A percentile compares a stretch with the other conserved stretches of the same genome.
Evolutionary conservation across 345 rosid genomes (phyloP).

Genomic region (Citrus inodora): DNA sequence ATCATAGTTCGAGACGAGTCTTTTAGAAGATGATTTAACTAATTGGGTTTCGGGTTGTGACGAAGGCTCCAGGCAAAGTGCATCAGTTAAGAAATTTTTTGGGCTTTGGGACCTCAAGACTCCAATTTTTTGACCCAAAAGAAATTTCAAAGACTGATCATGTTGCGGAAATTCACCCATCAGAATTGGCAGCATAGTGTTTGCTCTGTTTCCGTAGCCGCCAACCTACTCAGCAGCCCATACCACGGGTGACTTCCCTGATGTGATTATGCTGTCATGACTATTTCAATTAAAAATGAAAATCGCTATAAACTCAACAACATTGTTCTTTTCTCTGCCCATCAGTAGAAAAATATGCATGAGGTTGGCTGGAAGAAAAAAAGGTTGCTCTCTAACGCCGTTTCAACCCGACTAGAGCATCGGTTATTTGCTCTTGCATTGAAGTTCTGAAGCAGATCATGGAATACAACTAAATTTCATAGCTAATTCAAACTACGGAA

Average conservation of each 20-base stretch:
- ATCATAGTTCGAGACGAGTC: too few species aligned
- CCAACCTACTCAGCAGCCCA: too few species aligned
- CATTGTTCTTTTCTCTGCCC: background rate
- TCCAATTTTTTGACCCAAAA: too few species aligned
- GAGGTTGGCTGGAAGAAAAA: background rate
- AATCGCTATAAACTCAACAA: background rate
- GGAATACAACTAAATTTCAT: slow-evolving; percentile 2
- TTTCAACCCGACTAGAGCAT: background rate
- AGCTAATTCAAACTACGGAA: background rate
- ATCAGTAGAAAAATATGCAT: background rate
- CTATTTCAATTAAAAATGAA: background rate
- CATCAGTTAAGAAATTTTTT: background rate
- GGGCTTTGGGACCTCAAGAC: background rate
- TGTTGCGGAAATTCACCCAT: background rate
- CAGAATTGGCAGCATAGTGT: too few species aligned
- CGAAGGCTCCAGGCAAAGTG: background rate
- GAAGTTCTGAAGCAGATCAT: background rate
- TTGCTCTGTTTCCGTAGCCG: too few species aligned
- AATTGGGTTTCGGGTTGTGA: background rate
- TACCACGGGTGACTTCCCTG: background rate
- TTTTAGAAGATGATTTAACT: background rate
- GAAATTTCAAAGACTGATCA: background rate
- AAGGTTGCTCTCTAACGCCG: too few species aligned
- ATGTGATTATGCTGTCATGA: background rate
- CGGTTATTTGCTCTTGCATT: background rate